Evolutionary conservation across 2,329 filamentous ascomycete species (phyloP).

Genomic region (Chrysoporthe deuterocubensis): DNA sequence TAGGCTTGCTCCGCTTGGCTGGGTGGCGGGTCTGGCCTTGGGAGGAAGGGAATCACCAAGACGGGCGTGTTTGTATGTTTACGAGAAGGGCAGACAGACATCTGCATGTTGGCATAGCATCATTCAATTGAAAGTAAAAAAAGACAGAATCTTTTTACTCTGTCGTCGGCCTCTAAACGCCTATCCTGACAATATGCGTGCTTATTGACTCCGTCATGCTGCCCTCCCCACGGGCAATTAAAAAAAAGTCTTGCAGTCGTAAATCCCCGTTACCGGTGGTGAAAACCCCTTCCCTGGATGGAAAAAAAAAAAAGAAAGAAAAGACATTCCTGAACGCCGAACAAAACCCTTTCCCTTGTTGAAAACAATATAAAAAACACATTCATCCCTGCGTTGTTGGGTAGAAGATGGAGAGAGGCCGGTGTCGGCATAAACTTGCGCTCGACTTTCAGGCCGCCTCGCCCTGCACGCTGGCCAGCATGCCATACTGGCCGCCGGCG

Average conservation of each 20-base stretch:
- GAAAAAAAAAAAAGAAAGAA: not conserved
- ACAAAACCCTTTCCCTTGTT: not conserved
- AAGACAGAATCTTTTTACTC: too few relatives aligned
- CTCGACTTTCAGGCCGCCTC: not conserved
- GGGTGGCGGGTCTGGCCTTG: not conserved
- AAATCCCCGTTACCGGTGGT: too few relatives aligned
- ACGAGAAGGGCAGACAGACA: not conserved
- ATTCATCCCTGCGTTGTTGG: not conserved
- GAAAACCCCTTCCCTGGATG: not conserved
- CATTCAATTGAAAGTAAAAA: not conserved
- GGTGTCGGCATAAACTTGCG: not conserved
- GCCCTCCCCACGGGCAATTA: not conserved
- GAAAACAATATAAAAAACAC: not conserved
- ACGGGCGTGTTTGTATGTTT: not conserved
- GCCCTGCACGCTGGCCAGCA: slow-evolving; percentile 54
- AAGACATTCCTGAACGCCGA: not conserved
- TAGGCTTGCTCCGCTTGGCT: slow-evolving; percentile 9
- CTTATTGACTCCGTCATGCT: not conserved
- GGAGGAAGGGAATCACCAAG: not conserved
- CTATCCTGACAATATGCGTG: too few relatives aligned
- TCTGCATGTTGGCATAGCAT: slow-evolving; percentile 9
- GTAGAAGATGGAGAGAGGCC: not conserved
- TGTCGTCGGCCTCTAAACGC: too few relatives aligned
- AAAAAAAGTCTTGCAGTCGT: too few relatives aligned
- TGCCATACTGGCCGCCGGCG: slow-evolving; percentile 83